Base-by-base conservation (phyloP, 495 filamentous ascomycete species). In the Penicillium chermesinum region DNA sequence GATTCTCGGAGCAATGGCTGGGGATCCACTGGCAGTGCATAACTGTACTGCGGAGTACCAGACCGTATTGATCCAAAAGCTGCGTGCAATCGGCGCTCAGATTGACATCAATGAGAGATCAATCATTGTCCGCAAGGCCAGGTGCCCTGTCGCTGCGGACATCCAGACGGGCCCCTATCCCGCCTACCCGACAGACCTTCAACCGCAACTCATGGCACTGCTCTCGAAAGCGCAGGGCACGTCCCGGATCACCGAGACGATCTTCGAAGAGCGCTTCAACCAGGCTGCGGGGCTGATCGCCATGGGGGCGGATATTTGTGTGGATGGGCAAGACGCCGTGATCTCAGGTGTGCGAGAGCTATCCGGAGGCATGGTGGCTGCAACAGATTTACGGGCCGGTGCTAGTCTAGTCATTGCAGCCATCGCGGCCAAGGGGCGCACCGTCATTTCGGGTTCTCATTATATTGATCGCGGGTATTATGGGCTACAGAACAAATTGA, bases 101-200 rank as follows among this genome's bases (percentile, higher is more conserved):
- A 14, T 43, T 30, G 41, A 43, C 21, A 16, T 30, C 14, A 14
- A 13, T 9, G 41, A n/a, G 10, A 30, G 15, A n/a, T 38, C 35
- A 17, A 14, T 38, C 7, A 15, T 14, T 38, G 35, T 38, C 18
- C 35, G n/a, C 18, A 37, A 46, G 17, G 32, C 43, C 13, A 17
- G 14, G 17, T 13, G 16, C 9, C 17, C 32, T 8, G 9, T 19
- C 15, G n/a, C 27, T 20, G 43, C 27, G n/a, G 16, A 46, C 22
- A 37, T 46, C 0, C 2, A 37, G 15, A 46, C 17, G 7, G 40
- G 40, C 8, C 40, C 33, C 20, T 46, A 46, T 17, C 43, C 43
- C 25, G 43, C 43, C 2, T 46, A 10, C 17, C 8, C 32, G 17
- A 22, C 25, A 6, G 20, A 40, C 9, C 13, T 37, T 2, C 43